phyloP scores from a whole-genome alignment of 768 basidiomycete genomes.

The Suillus occidentalis region DNA sequence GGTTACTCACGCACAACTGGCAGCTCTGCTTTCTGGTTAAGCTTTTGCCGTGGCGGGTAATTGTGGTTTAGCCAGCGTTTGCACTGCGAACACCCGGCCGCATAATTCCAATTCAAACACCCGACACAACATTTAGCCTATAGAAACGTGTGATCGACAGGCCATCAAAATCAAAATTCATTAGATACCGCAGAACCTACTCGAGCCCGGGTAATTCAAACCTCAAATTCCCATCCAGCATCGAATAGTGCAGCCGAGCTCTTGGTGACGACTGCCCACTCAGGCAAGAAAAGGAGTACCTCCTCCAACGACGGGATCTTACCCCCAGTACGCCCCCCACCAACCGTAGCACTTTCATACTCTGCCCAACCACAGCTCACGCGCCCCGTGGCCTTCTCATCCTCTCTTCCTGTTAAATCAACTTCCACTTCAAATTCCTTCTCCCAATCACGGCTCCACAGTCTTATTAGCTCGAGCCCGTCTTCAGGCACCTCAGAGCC shows the following conservation, averaged over 20 bases:
- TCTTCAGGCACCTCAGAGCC: conserved; percentile 39
- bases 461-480: conserved; percentile 42
- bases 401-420: conserved; percentile 39
- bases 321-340: conserved; percentile 37
- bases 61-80: too few relatives aligned
- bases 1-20: too few relatives aligned
- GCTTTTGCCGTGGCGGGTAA: too few relatives aligned
- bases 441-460: conserved; percentile 66
- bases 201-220: neutral
- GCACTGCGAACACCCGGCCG: too few relatives aligned
- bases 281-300: conserved; percentile 58
- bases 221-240: conserved; percentile 26
- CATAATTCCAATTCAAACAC: too few relatives aligned
- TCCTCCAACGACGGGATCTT: conserved; percentile 74
- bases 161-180: neutral
- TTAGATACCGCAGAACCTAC: neutral
- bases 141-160: neutral
- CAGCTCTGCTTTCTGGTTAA: too few relatives aligned
- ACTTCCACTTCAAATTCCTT: conserved; percentile 53
- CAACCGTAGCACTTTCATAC: conserved; percentile 56
- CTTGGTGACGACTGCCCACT: conserved; percentile 68
- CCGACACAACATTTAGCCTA: neutral
- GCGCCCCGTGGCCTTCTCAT: conserved; percentile 37
- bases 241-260: conserved; percentile 58
- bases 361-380: conserved; percentile 71